These are phyloP conservation scores for Flagelloscypha sp. DNA, from an alignment of 768 basidiomycete species.

Conservation along the genomic window DNA sequence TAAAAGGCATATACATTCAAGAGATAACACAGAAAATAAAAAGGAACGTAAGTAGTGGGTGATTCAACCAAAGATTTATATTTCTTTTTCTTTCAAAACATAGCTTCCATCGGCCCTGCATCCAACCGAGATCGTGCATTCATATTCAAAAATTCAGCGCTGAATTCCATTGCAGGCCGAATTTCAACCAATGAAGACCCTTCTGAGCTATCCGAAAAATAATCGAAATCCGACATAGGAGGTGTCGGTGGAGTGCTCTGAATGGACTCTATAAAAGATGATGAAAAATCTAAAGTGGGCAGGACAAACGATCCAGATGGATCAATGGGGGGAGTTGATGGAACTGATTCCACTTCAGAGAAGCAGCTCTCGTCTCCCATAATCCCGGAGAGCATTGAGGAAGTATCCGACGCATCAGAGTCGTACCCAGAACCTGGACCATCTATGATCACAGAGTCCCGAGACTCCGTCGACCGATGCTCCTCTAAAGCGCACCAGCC, in stretches of 20 bases:
- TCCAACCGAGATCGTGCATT: too few relatives aligned
- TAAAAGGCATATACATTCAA: too few relatives aligned
- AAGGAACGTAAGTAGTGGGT: too few relatives aligned
- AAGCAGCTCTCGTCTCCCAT: slow-evolving; percentile 9
- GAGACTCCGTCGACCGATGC: slow-evolving; percentile 19
- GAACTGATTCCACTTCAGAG: slow-evolving; percentile 9
- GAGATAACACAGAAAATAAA: too few relatives aligned
- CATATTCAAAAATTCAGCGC: too few relatives aligned
- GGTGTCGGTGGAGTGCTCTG: slow-evolving; percentile 5
- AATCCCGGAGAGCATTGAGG: slow-evolving; percentile 20
- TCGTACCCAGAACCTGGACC: slow-evolving; percentile 22
- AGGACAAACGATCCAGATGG: slow-evolving; percentile 63
- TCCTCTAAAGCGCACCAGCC: slow-evolving; percentile 77
- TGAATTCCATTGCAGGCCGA: too few relatives aligned
- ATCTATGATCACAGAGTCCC: slow-evolving; percentile 16
- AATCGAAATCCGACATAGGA: slow-evolving; percentile 20
- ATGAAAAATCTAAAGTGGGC: slow-evolving; percentile 71
- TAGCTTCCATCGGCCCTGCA: too few relatives aligned
- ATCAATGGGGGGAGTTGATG: slow-evolving; percentile 28
- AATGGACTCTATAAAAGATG: slow-evolving; percentile 28
- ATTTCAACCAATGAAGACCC: too few relatives aligned
- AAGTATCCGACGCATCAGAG: slow-evolving; percentile 24
- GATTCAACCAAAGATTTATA: too few relatives aligned
- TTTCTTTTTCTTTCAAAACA: too few relatives aligned
- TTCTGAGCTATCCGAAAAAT: slow-evolving; percentile 20